Evolutionary conservation across 2,329 filamentous ascomycete genomes (phyloP).

Genomic region (Madurella fahalii): DNA sequence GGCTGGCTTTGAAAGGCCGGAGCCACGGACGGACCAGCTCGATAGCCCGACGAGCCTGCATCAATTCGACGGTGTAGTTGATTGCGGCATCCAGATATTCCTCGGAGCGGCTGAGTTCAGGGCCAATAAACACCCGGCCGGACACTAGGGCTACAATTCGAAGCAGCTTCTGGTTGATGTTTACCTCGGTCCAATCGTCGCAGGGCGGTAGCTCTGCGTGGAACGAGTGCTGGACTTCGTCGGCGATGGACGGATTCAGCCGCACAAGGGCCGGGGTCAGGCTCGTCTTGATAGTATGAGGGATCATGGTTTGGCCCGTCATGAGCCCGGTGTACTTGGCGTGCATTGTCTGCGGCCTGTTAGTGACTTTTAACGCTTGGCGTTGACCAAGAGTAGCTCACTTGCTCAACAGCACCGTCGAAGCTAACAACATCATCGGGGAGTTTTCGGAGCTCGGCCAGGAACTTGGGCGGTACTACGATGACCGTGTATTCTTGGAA

Average conservation of each 20-base stretch:
- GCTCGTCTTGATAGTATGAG: constrained; percentile 30
- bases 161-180: constrained; percentile 39
- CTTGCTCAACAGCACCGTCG: constrained; percentile 22
- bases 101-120: constrained; percentile 42
- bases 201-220: constrained; percentile 33
- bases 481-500: constrained; percentile 24
- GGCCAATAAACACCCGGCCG: constrained; percentile 45
- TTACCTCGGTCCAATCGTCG: constrained; percentile 39
- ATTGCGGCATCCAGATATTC: constrained; percentile 45
- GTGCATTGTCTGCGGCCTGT: constrained; percentile 27
- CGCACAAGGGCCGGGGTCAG: constrained; percentile 35
- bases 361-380: neutral
- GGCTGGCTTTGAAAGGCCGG: constrained; percentile 32
- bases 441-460: constrained; percentile 32
- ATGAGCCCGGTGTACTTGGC: constrained; percentile 34
- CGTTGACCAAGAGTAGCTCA: neutral
- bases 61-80: constrained; percentile 43
- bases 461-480: constrained; percentile 30
- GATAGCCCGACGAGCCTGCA: constrained; percentile 33
- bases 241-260: constrained; percentile 36
- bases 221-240: constrained; percentile 36
- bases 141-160: constrained; percentile 45
- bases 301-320: constrained; percentile 24
- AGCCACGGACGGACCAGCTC: constrained; percentile 30
- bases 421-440: constrained; percentile 32